phyloP scores from a whole-genome alignment of 2,329 filamentous ascomycete genomes.

The Zarea fungicola region DNA sequence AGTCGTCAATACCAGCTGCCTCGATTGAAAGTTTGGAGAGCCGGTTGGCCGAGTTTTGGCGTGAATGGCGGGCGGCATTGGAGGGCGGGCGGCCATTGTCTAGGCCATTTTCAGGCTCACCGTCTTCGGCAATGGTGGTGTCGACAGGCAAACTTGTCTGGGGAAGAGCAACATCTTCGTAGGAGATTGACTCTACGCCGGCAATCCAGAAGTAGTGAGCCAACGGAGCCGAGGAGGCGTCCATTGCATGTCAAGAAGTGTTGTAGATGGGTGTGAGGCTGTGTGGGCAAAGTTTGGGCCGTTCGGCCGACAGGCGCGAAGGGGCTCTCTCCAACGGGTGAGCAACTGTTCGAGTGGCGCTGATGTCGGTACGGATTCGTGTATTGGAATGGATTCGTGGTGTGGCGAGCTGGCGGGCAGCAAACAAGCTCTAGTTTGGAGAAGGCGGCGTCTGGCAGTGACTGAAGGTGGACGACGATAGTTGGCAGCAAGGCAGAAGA shows the following conservation, averaged over 20 bases:
- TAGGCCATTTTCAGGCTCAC: constrained; percentile 44
- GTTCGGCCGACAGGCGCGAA: constrained; percentile 1
- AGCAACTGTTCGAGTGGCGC: background rate
- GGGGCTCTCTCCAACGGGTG: background rate
- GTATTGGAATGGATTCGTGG: background rate
- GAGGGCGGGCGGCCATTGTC: constrained; percentile 23
- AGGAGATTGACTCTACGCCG: constrained; percentile 62
- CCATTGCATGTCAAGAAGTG: constrained; percentile 47
- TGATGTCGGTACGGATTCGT: background rate
- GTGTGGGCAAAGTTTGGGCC: background rate
- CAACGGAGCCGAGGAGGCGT: constrained; percentile 57
- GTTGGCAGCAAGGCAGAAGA: too few species aligned
- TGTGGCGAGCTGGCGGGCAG: too few species aligned
- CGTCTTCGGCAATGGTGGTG: constrained; percentile 58
- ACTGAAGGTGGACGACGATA: too few species aligned
- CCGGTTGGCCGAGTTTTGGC: constrained; percentile 54
- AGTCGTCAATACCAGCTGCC: constrained; percentile 53
- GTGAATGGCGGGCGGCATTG: constrained; percentile 47
- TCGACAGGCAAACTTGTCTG: constrained; percentile 38
- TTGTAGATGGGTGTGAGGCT: background rate
- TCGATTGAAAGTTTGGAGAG: constrained; percentile 50
- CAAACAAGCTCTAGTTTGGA: too few species aligned
- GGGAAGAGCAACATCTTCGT: constrained; percentile 48
- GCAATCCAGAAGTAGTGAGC: constrained; percentile 75
- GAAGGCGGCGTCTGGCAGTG: too few species aligned